Evolutionary conservation across 306 rosid species (phyloP).

Genomic region (Dryas octopetala): DNA sequence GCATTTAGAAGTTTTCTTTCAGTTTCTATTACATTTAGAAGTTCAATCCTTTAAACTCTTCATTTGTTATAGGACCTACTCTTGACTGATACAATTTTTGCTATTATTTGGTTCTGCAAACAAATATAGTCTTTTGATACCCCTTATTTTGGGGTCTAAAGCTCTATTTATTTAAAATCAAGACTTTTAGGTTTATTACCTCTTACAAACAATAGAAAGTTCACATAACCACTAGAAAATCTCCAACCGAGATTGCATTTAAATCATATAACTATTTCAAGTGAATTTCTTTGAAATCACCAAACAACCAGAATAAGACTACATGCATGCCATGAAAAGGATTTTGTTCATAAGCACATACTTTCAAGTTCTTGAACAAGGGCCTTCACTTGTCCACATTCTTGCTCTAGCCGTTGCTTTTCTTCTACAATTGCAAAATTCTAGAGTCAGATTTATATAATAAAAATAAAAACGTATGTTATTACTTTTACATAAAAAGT

Average conservation of each 20-base stretch:
- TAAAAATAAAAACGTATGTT: background rate
- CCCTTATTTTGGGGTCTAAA: background rate
- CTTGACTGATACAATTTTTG: background rate
- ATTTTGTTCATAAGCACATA: constrained; percentile 36
- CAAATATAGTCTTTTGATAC: background rate
- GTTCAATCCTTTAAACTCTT: background rate
- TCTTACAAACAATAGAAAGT: background rate
- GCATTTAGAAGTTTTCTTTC: no score
- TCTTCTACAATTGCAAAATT: constrained; percentile 53
- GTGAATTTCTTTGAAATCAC: background rate
- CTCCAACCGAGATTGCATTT: background rate
- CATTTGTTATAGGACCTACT: background rate
- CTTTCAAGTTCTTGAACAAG: constrained; percentile 87
- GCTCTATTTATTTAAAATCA: background rate
- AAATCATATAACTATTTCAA: background rate
- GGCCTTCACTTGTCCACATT: constrained; percentile 64
- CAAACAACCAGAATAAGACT: background rate
- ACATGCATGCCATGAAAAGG: background rate
- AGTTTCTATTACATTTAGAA: background rate
- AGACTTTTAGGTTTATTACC: background rate
- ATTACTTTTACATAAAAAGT: background rate
- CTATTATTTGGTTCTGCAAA: background rate
- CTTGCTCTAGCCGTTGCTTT: constrained; percentile 57
- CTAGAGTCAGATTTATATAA: constrained; percentile 26
- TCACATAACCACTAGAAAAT: background rate